A percentile compares a stretch with the other conserved stretches of the same genome.
Conservation (phyloP, 1,284 basidiomycete genomes). For the Exobasidium cylindrosporum region DNA sequence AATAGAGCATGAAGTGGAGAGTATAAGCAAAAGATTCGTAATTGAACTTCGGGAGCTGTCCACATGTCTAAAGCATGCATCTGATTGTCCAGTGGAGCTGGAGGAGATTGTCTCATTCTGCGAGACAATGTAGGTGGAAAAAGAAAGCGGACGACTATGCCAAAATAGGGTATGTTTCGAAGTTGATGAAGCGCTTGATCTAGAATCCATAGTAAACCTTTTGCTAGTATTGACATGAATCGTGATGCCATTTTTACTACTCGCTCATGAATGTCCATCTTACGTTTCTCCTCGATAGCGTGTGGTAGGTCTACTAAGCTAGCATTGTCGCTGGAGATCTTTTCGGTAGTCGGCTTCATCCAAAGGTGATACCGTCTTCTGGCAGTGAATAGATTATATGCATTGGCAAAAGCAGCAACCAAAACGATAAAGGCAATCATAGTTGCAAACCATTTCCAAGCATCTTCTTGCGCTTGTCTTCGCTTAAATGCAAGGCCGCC, state of each 20-base stretch:
- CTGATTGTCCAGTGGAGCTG: constrained; percentile 8
- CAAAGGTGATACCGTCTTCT: constrained; percentile 33
- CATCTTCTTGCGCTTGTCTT: not conserved
- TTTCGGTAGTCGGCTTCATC: constrained; percentile 16
- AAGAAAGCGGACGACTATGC: constrained; percentile 7
- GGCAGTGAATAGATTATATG: constrained; percentile 31
- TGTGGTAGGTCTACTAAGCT: constrained; percentile 12
- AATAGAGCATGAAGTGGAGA: constrained; percentile 6
- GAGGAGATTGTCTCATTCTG: not conserved
- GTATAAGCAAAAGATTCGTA: constrained; percentile 11
- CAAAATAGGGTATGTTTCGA: constrained; percentile 8
- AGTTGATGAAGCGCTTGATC: constrained; percentile 2
- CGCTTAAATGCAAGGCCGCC: constrained; percentile 10
- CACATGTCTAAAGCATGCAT: constrained; percentile 20
- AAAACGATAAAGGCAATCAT: constrained; percentile 13
- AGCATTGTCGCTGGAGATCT: constrained; percentile 14
- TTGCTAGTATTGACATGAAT: not conserved
- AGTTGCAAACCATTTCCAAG: constrained; percentile 8
- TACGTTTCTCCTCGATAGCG: not conserved
- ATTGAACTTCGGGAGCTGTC: constrained; percentile 14
- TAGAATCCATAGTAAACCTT: not conserved
- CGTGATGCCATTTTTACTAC: not conserved
- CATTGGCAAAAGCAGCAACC: constrained; percentile 23
- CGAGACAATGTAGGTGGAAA: not conserved
- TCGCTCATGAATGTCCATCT: not conserved